Evolutionary conservation across 83 land plant genomes (phyloP), one percentile per base, ranked within the genome.

Genomic region (Diphasiastrum complanatum): DNA sequence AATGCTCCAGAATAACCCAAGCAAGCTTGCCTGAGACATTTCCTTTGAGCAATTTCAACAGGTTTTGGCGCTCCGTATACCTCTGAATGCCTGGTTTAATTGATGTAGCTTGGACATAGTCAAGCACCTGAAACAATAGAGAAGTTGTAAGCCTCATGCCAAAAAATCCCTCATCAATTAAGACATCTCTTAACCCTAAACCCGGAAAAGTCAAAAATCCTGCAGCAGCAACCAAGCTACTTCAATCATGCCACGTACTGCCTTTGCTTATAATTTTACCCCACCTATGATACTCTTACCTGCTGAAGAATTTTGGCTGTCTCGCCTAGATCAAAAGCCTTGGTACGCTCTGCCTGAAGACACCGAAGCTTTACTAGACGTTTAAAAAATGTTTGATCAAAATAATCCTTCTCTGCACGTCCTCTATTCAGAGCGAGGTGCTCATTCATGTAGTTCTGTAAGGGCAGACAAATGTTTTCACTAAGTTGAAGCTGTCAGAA

Each of bases 371-470:
- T 79, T 43, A 79, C 69, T 46, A 79, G 56, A 11, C 38, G 33
- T 56, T 66, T 79, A n/a, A 76, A 75, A 47, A 65, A 49, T 24
- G 31, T 30, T 19, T 38, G 61, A 52, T 78, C 73, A 23, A 75
- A 45, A 28, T 52, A 46, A 10, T 48, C 68, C 43, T 69, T 69
- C 51, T 65, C 45, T 12, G 71, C 22, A 33, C 29, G 18, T 5
- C 49, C 38, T 28, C 52, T 34, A 54, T 37, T 8, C 10, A 54
- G 37, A 27, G 63, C 74, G 64, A 78, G 53, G 30, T 76, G 65
- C 57, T 63, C 76, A 31, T 68, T 65, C 79, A 78, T 75, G 29
- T 75, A 79, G 3, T 46, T 64, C 82, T 79, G 70, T 16, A 5
- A 33, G 47, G 2, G 11, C n/a, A 64, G 46, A 45, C 41, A 66